Conservation (phyloP, 2,329 filamentous ascomycete genomes). For the Fusarium marasasianum region DNA sequence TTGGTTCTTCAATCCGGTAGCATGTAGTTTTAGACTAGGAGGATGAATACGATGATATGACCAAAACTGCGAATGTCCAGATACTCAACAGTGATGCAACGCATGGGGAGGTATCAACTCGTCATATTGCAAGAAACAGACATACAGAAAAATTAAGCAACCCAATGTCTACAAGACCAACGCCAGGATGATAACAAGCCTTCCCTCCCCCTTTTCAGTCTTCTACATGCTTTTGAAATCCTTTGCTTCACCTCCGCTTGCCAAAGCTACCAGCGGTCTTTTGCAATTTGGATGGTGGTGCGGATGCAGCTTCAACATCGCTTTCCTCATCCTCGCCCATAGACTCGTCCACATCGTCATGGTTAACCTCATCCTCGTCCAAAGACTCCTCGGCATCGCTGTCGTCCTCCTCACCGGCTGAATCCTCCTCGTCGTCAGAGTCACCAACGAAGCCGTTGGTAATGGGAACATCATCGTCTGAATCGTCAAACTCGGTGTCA, state of each 20-base stretch:
- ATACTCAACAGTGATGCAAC: not conserved
- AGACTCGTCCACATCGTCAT: constrained; percentile 66
- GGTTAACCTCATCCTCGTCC: constrained; percentile 68
- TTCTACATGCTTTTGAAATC: constrained; percentile 21
- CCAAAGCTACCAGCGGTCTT: constrained; percentile 35
- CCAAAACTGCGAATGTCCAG: not conserved
- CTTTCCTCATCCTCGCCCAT: constrained; percentile 65
- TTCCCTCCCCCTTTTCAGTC: constrained; percentile 7
- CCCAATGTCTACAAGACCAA: constrained; percentile 43
- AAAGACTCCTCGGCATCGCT: constrained; percentile 58
- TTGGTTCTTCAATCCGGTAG: not conserved
- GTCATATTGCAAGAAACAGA: constrained; percentile 42
- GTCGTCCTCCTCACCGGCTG: constrained; percentile 53
- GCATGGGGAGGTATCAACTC: constrained; percentile 41
- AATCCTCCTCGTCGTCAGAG: constrained; percentile 67
- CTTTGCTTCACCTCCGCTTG: constrained; percentile 36
- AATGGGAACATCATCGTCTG: constrained; percentile 63
- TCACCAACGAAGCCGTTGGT: constrained; percentile 66
- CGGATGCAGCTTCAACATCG: constrained; percentile 55
- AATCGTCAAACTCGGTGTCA: constrained; percentile 54
- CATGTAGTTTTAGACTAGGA: constrained; percentile 12
- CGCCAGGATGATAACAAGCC: constrained; percentile 39
- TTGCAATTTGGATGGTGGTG: constrained; percentile 57
- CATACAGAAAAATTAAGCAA: constrained; percentile 39
- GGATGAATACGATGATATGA: constrained; percentile 17